These are phyloP conservation scores for Apiotrichum brassicae DNA, from an alignment of 1,284 basidiomycete species.

Conservation along the genomic window DNA sequence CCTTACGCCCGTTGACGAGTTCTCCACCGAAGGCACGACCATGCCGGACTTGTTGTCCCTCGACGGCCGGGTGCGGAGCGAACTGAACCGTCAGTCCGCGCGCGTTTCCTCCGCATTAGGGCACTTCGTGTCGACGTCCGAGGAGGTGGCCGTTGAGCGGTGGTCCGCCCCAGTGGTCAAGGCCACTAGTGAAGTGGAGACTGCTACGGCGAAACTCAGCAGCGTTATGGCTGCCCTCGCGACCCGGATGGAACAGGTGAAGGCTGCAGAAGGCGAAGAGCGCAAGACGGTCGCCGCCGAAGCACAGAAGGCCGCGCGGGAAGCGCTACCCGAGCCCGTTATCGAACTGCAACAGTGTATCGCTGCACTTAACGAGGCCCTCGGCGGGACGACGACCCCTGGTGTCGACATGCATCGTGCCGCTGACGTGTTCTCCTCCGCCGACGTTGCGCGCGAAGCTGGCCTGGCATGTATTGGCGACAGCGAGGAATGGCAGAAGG, in stretches of 20 bases:
- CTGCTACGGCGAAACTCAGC: not conserved
- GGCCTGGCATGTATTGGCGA: slow-evolving; percentile 3
- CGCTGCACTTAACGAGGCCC: slow-evolving; percentile 6
- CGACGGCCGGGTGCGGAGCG: slow-evolving; percentile 61
- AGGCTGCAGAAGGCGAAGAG: not conserved
- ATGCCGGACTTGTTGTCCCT: slow-evolving; percentile 55
- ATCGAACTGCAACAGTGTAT: slow-evolving; percentile 2
- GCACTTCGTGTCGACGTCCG: slow-evolving; percentile 11
- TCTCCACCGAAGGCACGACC: not conserved
- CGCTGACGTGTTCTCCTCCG: slow-evolving; percentile 10
- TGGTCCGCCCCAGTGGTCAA: slow-evolving; percentile 9
- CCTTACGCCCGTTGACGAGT: slow-evolving; percentile 8
- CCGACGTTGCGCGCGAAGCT: slow-evolving; percentile 12
- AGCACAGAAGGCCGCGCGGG: not conserved
- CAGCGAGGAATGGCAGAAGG: slow-evolving; percentile 8
- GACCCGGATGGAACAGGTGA: not conserved
- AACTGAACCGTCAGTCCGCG: slow-evolving; percentile 63
- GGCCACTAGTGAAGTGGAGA: not conserved
- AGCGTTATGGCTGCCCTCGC: not conserved
- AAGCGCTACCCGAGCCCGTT: not conserved
- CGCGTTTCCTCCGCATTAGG: slow-evolving; percentile 56
- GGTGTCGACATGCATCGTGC: slow-evolving; percentile 10
- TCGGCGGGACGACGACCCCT: not conserved
- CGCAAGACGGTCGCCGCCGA: not conserved
- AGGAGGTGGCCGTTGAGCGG: slow-evolving; percentile 6